Evolutionary conservation across 352 stramenopile genomes (phyloP), one percentile per base, ranked within the genome.

Genomic region (Phytophthora multivora): DNA sequence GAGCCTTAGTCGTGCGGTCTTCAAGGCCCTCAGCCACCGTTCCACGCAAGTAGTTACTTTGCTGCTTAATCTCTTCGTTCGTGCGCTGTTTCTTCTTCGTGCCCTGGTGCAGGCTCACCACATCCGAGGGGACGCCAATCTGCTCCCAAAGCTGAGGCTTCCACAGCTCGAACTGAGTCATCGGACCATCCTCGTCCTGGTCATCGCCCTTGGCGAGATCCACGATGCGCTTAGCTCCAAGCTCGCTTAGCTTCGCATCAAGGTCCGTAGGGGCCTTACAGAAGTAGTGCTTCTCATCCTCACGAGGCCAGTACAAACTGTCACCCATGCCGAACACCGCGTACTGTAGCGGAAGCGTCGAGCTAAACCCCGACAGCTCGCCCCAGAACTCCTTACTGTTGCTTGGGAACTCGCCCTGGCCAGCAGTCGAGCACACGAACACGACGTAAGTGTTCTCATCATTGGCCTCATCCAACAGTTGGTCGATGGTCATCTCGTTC

Each of bases 251-350:
- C 69, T 91, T 90, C 1, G 81, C 80, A 39, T 93, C 84, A 23
- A 95, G 59, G 39, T 93, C 83, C 0, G 58, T 60, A 5, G 86
- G 77, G 3, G 84, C 66, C 58, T 93, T 91, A 69, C 84, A 92
- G 61, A 91, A 95, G 73, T 93, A 93, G 73, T 93, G 79, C 58
- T 89, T 89, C 51, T 90, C 82, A 47, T 95, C 86, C 50, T 88
- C 80, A 10, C 83, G 77, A 6, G 83, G 81, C 86, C 86, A 95
- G 70, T 95, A 95, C 36, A 88, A 23, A 51, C 77, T 88, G 65
- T 95, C 86, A 31, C 86, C 86, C 26, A 95, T 72, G 39, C 86
- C 86, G 15, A 95, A 90, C 21, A 95, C 85, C 10, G 79, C 81
- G 66, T 87, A 93, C 63, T 91, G 82, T 11, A 92, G 63, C 10